Base-by-base conservation (phyloP, 2,329 filamentous ascomycete species). In the Aureobasidium namibiae region DNA sequence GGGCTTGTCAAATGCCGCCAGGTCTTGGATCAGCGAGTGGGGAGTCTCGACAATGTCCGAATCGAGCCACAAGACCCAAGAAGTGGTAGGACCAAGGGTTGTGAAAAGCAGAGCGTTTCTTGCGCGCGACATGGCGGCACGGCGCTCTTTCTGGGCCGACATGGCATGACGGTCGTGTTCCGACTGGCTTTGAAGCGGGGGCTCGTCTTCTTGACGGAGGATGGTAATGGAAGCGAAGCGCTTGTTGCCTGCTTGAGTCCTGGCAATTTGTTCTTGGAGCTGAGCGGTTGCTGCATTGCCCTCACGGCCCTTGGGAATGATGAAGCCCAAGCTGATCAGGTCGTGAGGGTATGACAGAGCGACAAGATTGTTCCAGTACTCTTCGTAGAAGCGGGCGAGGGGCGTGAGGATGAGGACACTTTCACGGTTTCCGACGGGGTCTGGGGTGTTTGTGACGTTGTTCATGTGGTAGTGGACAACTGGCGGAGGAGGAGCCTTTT, bases 51-150 rank as follows among this genome's bases (percentile, higher is more conserved):
- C 71, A 63, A 99, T 88, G 72, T 99, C 94, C 38, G 86, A 82
- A 70, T 99, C 94, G 31, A 99, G 80, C 94, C 94, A 99, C 24
- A 99, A 80, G 34, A 99, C 92, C 94, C 94, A 99, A 0, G 90
- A 94, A 0, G 91, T 96, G 13, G 85, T 82, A 0, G 92, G 92
- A 1, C 92, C 92, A 10, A 99, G 78, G 0, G 92, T 97, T 9
- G 94, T 96, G 76, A 97, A 99, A 29, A 99, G 82, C 9, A 99
- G 81, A 57, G 89, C 95, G 72, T 99, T 99, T 64, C 94, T 86
- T 38, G 94, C 92, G 69, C 90, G 88, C 68, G 90, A 87, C 94
- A 99, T 97, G 62, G 90, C 87, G 42, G 90, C 87, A 36, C 94
- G 84, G 13, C 94, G 85, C 7, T 79, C 80, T 74, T 95, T 96